Evolutionary conservation across 192 early-diverging fungal genomes (phyloP).

Genomic region (Coemansia sp.): DNA sequence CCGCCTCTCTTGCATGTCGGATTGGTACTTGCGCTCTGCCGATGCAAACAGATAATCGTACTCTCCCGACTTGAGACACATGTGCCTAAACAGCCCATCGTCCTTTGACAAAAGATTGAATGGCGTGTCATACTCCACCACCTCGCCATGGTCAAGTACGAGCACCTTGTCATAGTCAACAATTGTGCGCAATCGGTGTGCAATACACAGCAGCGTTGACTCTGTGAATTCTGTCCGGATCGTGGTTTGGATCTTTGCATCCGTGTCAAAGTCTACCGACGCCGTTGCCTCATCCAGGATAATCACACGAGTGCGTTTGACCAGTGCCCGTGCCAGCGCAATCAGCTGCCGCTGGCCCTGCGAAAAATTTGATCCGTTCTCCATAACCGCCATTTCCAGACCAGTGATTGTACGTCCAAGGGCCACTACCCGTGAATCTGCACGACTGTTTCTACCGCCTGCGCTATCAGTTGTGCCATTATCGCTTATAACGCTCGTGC

Average conservation of each 20-base stretch:
- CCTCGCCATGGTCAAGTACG: conserved; percentile 72
- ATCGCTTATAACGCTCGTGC: conserved; percentile 20
- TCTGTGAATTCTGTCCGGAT: conserved; percentile 64
- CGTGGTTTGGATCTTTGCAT: conserved; percentile 70
- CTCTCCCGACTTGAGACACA: conserved; percentile 85
- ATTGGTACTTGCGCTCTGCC: conserved; percentile 56
- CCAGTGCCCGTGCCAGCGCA: conserved; percentile 77
- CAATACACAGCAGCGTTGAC: conserved; percentile 69
- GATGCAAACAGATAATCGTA: conserved; percentile 69
- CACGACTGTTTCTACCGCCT: conserved; percentile 3
- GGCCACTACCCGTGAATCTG: conserved; percentile 1
- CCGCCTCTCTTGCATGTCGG: neutral
- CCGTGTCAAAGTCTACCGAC: conserved; percentile 78
- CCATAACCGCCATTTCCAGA: conserved; percentile 43
- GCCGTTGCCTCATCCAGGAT: conserved; percentile 79
- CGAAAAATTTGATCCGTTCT: conserved; percentile 75
- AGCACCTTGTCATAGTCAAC: conserved; percentile 76
- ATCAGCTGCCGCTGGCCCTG: conserved; percentile 85
- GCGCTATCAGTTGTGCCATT: neutral
- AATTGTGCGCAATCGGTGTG: conserved; percentile 73
- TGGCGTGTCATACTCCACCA: conserved; percentile 72
- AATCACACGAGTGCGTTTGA: conserved; percentile 68
- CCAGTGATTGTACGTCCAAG: conserved; percentile 42
- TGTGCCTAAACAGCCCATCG: conserved; percentile 59
- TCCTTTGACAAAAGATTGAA: conserved; percentile 55